Evolutionary conservation across 352 stramenopile species (phyloP).

Genomic region (Phytophthora agathidicida): DNA sequence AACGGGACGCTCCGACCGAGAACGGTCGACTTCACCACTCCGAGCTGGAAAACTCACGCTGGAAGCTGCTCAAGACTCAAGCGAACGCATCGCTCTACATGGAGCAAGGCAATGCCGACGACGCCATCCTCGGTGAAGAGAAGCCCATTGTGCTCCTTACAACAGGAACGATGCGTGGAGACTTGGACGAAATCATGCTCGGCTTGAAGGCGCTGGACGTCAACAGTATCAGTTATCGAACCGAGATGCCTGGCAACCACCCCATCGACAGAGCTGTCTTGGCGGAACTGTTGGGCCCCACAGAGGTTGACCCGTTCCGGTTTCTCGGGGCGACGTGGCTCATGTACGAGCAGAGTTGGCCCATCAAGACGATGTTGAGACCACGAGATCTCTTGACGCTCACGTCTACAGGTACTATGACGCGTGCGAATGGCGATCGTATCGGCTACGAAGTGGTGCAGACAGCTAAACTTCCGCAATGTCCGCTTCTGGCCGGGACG

Average conservation of each 20-base stretch:
- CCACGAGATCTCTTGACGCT: slow-evolving; percentile 42
- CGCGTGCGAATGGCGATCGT: slow-evolving; percentile 32
- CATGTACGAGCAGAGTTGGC: slow-evolving; percentile 28
- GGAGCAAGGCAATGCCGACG: slow-evolving; percentile 9
- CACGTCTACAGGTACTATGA: slow-evolving; percentile 37
- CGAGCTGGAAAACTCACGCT: slow-evolving; percentile 19
- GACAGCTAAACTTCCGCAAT: slow-evolving; percentile 36
- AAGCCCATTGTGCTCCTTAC: slow-evolving; percentile 24
- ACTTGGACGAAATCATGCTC: slow-evolving; percentile 36
- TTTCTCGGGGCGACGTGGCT: slow-evolving; percentile 43
- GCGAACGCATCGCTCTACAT: slow-evolving; percentile 27
- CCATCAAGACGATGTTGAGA: slow-evolving; percentile 30
- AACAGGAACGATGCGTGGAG: slow-evolving; percentile 24
- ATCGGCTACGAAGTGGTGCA: slow-evolving; percentile 57
- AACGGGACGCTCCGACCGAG: not conserved
- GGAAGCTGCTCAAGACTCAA: slow-evolving; percentile 36
- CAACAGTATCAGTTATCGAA: slow-evolving; percentile 25
- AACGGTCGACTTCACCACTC: slow-evolving; percentile 16
- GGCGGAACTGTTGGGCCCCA: slow-evolving; percentile 28
- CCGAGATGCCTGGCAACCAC: slow-evolving; percentile 16
- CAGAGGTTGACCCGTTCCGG: slow-evolving; percentile 38
- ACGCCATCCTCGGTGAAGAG: slow-evolving; percentile 8
- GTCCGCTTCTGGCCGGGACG: slow-evolving; percentile 16
- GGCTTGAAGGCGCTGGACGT: slow-evolving; percentile 21
- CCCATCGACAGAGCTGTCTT: slow-evolving; percentile 23